These are phyloP conservation scores for Speleostelium caveatum DNA, from an alignment of 78 protist genomes.

Conservation along the genomic window DNA sequence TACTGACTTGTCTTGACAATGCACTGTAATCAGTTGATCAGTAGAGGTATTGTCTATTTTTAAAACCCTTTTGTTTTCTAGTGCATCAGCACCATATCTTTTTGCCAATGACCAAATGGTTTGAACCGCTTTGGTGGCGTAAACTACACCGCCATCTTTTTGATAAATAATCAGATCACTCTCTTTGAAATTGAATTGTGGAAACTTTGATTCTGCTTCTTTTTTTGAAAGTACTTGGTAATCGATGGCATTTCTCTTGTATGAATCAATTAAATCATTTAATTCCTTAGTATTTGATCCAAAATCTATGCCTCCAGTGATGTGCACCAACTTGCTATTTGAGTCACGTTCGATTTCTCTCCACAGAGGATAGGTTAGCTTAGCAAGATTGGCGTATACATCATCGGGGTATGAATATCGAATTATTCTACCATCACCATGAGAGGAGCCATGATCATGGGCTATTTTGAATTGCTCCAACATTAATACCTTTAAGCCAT, in stretches of 20 bases:
- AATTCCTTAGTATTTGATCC: conserved; percentile 19
- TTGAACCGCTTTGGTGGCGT: conserved; percentile 52
- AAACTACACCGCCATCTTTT: conserved; percentile 56
- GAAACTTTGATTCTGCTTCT: conserved; percentile 51
- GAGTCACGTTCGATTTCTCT: conserved; percentile 35
- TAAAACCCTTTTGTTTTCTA: conserved; percentile 16
- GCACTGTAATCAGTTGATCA: conserved; percentile 19
- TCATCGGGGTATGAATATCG: conserved; percentile 64
- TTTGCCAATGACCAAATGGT: conserved; percentile 22
- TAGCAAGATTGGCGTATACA: conserved; percentile 33
- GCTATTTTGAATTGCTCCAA: conserved; percentile 46
- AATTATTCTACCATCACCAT: conserved; percentile 72
- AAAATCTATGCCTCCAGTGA: conserved; percentile 69
- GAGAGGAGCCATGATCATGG: conserved; percentile 55
- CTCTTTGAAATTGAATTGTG: conserved; percentile 40
- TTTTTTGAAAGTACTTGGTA: conserved; percentile 4
- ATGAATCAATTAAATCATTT: conserved; percentile 1
- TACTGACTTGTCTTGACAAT: conserved; percentile 18
- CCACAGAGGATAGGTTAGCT: conserved; percentile 47
- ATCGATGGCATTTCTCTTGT: background rate
- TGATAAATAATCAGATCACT: conserved; percentile 32
- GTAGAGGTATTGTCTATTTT: conserved; percentile 27
- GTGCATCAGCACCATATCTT: conserved; percentile 44
- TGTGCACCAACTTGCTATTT: conserved; percentile 25
- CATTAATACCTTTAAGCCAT: conserved; percentile 60